Evolutionary conservation across 495 filamentous ascomycete genomes (phyloP).

Genomic region (Penicillium verhagenii): DNA sequence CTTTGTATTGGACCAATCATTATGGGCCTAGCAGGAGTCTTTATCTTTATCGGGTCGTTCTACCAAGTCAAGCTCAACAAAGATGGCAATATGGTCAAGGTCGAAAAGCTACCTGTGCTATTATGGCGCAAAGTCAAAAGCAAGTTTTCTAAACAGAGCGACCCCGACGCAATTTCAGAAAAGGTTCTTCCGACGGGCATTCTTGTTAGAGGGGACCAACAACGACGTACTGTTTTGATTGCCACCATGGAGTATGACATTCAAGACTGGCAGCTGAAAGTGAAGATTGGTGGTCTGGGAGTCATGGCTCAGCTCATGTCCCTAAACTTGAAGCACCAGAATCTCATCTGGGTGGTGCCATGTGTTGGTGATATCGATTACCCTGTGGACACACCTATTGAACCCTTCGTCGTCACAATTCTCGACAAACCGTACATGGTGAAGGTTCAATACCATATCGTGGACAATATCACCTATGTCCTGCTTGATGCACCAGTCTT

Average conservation of each 20-base stretch:
- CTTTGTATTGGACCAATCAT: constrained; percentile 54
- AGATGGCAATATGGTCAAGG: constrained; percentile 45
- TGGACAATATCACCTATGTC: constrained; percentile 71
- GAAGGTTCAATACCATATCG: constrained; percentile 62
- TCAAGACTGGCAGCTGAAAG: constrained; percentile 68
- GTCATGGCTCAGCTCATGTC: constrained; percentile 73
- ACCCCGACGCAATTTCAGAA: neutral
- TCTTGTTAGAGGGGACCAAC: constrained; percentile 30
- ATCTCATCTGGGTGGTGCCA: constrained; percentile 74
- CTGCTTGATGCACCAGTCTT: constrained; percentile 72
- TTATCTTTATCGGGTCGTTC: constrained; percentile 62
- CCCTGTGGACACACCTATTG: constrained; percentile 56
- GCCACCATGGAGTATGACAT: constrained; percentile 76
- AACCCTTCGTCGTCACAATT: constrained; percentile 65
- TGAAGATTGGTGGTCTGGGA: constrained; percentile 72
- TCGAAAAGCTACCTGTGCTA: neutral
- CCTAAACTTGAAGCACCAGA: constrained; percentile 63
- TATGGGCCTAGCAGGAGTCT: constrained; percentile 50
- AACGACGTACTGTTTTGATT: constrained; percentile 59
- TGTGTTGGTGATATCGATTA: constrained; percentile 68
- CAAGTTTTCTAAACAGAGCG: neutral
- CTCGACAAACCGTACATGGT: constrained; percentile 63
- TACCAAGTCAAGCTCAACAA: constrained; percentile 73
- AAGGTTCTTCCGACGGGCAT: neutral
- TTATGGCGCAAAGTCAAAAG: neutral